These are phyloP conservation scores for Bipolaris gigantea DNA, from an alignment of 2,329 filamentous ascomycete species.

Conservation along the genomic window DNA sequence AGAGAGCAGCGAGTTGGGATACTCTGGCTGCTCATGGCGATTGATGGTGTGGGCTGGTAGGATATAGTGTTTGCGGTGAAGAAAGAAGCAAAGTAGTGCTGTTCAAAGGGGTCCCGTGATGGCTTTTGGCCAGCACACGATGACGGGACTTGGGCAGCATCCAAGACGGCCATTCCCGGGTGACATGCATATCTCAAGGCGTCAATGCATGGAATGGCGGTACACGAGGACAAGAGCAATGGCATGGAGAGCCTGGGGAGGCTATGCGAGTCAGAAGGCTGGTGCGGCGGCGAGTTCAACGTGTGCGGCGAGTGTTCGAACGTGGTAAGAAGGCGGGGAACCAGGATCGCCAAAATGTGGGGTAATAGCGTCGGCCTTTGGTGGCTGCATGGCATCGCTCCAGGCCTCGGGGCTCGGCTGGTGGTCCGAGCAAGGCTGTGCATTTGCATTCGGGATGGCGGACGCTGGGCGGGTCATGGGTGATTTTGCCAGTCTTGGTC, in stretches of 20 bases:
- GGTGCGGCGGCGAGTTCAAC: conserved; percentile 21
- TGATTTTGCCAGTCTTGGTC: conserved; percentile 14
- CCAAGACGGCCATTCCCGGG: conserved; percentile 12
- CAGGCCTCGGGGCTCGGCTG: conserved; percentile 27
- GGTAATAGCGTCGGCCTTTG: conserved; percentile 37
- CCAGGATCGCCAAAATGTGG: conserved; percentile 43
- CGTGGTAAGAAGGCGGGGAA: conserved; percentile 43
- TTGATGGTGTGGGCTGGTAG: neutral
- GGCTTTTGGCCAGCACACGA: neutral
- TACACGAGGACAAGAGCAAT: conserved; percentile 18
- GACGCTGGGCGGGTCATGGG: neutral
- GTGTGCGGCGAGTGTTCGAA: conserved; percentile 31
- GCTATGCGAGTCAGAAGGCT: conserved; percentile 41
- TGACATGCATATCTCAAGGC: conserved; percentile 27
- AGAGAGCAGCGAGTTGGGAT: neutral
- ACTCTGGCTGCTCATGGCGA: neutral
- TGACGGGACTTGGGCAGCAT: conserved; percentile 17
- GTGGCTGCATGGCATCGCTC: conserved; percentile 25
- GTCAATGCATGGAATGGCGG: conserved; percentile 23
- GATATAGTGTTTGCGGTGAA: neutral
- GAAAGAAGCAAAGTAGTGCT: neutral
- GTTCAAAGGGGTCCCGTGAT: neutral
- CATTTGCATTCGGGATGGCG: no score
- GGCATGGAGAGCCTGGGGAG: conserved; percentile 29
- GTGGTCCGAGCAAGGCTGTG: conserved; percentile 33